A percentile compares a stretch with the other conserved stretches of the same genome.
phyloP scores from a whole-genome alignment of 805 yeast species.

The Zygosaccharomyces gambellarensis region DNA sequence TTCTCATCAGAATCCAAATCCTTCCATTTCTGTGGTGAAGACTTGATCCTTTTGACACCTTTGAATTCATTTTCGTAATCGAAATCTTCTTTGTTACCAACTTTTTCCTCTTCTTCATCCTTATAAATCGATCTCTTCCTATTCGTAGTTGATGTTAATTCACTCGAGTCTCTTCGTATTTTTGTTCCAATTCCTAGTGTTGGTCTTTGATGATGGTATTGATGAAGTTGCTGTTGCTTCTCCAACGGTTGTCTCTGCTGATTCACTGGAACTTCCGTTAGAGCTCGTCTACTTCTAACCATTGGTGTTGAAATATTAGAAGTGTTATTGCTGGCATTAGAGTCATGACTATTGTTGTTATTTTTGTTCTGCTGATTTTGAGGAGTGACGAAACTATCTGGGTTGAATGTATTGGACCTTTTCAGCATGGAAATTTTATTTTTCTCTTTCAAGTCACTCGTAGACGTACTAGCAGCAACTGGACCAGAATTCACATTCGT shows the following conservation, averaged over 20 bases:
- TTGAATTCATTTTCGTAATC: slow-evolving; percentile 3
- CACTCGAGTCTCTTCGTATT: slow-evolving; percentile 21
- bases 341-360: neutral
- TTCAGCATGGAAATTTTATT: neutral
- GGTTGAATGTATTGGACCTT: slow-evolving; percentile 1
- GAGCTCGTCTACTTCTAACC: slow-evolving; percentile 12
- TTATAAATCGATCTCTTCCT: slow-evolving; percentile 23
- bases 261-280: slow-evolving; percentile 16
- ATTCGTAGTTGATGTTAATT: slow-evolving; percentile 11
- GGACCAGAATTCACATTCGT: neutral
- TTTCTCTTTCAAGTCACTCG: slow-evolving; percentile 1
- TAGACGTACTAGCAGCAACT: neutral
- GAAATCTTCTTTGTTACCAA: no score
- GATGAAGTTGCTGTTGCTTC: slow-evolving; percentile 5
- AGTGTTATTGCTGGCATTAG: no score
- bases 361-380: neutral
- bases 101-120: slow-evolving; percentile 15
- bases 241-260: slow-evolving; percentile 2
- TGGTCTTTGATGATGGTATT: neutral
- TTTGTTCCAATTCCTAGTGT: slow-evolving; percentile 3
- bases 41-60: slow-evolving; percentile 36
- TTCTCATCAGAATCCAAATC: slow-evolving; percentile 66
- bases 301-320: slow-evolving; percentile 8
- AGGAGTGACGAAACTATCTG: neutral
- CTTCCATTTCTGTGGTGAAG: slow-evolving; percentile 30